phyloP scores from a whole-genome alignment of 2,329 filamentous ascomycete genomes.

The Parastagonospora avenae region DNA sequence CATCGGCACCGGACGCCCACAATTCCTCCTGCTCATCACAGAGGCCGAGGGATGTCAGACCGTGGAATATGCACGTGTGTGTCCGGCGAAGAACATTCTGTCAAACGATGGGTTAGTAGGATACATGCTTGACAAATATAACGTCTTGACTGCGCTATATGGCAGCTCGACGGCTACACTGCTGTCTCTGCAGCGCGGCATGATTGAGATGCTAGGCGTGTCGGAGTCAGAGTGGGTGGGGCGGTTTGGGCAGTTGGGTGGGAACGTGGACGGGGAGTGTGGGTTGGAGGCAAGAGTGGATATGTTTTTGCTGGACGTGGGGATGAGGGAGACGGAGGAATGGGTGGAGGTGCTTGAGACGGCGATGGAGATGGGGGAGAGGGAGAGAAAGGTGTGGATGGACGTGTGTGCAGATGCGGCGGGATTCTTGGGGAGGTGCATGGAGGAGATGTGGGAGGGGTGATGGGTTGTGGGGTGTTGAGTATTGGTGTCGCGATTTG shows the following conservation, averaged over 20 bases:
- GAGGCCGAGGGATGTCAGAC: constrained; percentile 6
- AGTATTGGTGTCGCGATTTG: not conserved
- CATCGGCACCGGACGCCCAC: constrained; percentile 25
- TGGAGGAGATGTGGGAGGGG: constrained; percentile 3
- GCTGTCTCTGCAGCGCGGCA: constrained; percentile 14
- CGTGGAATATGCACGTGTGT: constrained; percentile 5
- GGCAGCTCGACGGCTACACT: not conserved
- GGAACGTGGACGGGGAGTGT: constrained; percentile 16
- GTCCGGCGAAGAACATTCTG: constrained; percentile 16
- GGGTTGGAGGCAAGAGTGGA: constrained; percentile 23
- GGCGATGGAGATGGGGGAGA: constrained; percentile 10
- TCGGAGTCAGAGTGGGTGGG: constrained; percentile 14
- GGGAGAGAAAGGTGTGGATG: constrained; percentile 12
- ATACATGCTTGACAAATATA: constrained; percentile 12
- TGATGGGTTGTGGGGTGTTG: not conserved
- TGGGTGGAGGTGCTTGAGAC: constrained; percentile 19
- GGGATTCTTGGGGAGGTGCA: constrained; percentile 16
- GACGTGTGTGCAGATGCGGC: constrained; percentile 17
- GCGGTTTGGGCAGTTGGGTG: constrained; percentile 9
- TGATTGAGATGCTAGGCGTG: constrained; percentile 19
- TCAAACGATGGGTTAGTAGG: not conserved
- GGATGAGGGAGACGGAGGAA: constrained; percentile 9
- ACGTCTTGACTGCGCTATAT: constrained; percentile 14
- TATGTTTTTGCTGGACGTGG: constrained; percentile 19
- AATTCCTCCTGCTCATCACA: constrained; percentile 10